phyloP scores from a whole-genome alignment of 1,284 basidiomycete genomes.

The Phaffia rhodozyma region DNA sequence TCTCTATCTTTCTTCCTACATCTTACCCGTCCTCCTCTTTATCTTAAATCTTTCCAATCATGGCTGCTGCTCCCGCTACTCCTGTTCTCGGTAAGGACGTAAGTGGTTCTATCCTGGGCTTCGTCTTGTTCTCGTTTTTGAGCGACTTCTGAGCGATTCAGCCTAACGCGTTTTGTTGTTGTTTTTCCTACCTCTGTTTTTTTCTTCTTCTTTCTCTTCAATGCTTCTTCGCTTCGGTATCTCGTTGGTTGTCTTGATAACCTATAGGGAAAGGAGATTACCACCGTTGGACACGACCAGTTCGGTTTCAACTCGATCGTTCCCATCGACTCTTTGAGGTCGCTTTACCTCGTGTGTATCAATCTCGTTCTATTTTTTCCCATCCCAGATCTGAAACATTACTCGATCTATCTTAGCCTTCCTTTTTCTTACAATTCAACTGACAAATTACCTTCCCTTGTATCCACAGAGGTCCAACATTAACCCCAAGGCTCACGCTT shows the following conservation, averaged over 20 bases:
- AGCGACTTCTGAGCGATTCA: background rate
- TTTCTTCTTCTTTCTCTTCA: background rate
- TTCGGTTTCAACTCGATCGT: conserved; percentile 83
- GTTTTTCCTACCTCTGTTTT: background rate
- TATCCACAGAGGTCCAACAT: background rate
- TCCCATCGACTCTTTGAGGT: conserved; percentile 60
- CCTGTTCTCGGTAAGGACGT: conserved; percentile 16
- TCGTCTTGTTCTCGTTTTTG: background rate
- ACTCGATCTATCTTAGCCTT: too few relatives aligned
- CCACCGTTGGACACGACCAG: conserved; percentile 60
- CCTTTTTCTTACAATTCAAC: too few relatives aligned
- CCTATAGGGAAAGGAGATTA: conserved; percentile 54
- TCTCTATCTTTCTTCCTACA: background rate
- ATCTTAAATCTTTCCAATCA: background rate
- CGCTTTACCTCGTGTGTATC: conserved; percentile 72
- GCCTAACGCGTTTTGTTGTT: background rate
- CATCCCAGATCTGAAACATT: too few relatives aligned
- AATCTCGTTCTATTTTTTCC: background rate
- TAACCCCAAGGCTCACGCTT: background rate
- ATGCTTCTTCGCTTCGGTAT: background rate
- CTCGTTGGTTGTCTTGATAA: too few relatives aligned
- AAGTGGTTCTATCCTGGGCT: background rate
- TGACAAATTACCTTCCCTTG: background rate
- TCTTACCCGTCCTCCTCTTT: background rate
- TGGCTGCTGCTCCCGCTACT: conserved; percentile 5